Evolutionary conservation across 2,329 filamentous ascomycete species (phyloP).

Genomic region (Xylaria digitata): DNA sequence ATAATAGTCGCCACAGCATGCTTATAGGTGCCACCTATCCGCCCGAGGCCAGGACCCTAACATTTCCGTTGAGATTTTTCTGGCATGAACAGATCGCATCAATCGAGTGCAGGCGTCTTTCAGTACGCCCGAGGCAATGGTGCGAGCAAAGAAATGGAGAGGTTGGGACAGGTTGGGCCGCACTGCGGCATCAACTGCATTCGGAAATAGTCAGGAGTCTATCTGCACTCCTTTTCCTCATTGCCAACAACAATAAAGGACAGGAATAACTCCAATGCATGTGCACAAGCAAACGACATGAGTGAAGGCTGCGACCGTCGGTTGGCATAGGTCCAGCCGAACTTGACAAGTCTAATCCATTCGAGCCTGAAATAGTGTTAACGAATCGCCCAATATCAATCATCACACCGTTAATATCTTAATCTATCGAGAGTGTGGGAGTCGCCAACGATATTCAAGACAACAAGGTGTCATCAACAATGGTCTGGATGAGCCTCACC

Average conservation of each 20-base stretch:
- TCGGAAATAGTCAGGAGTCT: not conserved
- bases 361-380: not conserved
- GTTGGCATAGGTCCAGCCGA: not conserved
- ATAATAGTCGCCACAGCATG: not conserved
- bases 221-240: not conserved
- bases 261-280: conserved; percentile 6
- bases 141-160: not conserved
- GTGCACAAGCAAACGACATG: conserved; percentile 3
- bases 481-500: not conserved
- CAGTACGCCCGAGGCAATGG: not conserved
- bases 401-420: not conserved
- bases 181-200: not conserved
- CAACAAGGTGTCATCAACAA: not conserved
- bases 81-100: conserved; percentile 1
- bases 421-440: not conserved
- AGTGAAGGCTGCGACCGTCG: not conserved
- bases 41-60: no score
- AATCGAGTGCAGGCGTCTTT: not conserved
- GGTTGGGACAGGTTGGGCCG: conserved; percentile 14
- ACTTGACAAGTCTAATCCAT: not conserved
- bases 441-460: not conserved
- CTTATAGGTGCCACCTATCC: conserved; percentile 11
- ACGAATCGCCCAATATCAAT: not conserved
- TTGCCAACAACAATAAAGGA: not conserved
- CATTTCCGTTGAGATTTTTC: not conserved